phyloP scores from a whole-genome alignment of 2,329 filamentous ascomycete species.

The Colletotrichum sp. region DNA sequence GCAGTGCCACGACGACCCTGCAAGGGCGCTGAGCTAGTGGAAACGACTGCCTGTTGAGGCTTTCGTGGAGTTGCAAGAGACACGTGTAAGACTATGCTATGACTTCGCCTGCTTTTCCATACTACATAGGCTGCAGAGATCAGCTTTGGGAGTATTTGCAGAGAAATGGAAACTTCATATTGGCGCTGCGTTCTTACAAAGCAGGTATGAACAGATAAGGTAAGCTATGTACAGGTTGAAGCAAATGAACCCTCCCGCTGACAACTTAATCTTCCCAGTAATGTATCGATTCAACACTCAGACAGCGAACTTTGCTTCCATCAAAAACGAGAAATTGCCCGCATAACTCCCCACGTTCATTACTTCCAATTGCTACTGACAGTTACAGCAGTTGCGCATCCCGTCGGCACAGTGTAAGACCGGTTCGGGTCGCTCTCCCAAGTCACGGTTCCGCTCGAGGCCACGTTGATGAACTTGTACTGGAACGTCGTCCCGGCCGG shows the following conservation, averaged over 20 bases:
- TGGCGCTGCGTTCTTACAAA: neutral
- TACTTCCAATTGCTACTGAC: constrained; percentile 32
- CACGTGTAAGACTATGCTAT: neutral
- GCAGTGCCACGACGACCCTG: neutral
- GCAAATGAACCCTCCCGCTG: neutral
- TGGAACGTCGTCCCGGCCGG: constrained; percentile 57
- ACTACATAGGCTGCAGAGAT: neutral
- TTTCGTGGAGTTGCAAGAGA: neutral
- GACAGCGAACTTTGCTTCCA: neutral
- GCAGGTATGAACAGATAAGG: neutral
- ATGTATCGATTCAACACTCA: neutral
- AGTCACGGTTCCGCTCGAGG: constrained; percentile 50
- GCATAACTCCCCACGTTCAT: neutral
- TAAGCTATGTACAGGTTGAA: neutral
- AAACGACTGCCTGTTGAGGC: neutral
- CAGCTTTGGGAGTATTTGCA: neutral
- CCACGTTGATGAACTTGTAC: constrained; percentile 68
- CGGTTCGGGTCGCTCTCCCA: constrained; percentile 64
- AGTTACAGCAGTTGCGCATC: constrained; percentile 25
- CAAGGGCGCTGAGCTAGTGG: neutral
- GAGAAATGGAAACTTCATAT: neutral
- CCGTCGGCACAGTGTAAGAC: constrained; percentile 34
- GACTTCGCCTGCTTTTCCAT: neutral
- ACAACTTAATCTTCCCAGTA: neutral
- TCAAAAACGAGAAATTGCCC: neutral